Percentiles rank a stretch among this genome's conserved stretches.
phyloP scores from a whole-genome alignment of 495 filamentous ascomycete genomes.

The Lepidopterella palustris region DNA sequence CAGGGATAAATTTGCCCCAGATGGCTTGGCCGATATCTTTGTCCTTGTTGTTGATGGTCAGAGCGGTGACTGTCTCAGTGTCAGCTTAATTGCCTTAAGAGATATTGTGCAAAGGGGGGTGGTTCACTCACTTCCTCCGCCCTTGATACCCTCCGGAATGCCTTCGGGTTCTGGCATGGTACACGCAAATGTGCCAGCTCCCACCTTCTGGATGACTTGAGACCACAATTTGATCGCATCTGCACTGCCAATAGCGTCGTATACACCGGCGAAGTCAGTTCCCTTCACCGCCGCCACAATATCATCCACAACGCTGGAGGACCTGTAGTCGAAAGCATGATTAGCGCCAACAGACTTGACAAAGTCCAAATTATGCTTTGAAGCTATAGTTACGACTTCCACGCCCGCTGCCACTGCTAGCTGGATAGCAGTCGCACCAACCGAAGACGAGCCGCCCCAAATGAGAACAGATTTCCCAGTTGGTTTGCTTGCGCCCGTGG shows the following conservation, averaged over 20 bases:
- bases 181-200: constrained; percentile 24
- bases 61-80: constrained; percentile 21
- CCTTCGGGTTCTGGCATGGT: constrained; percentile 17
- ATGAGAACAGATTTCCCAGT: constrained; percentile 45
- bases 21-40: constrained; percentile 23
- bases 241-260: constrained; percentile 30
- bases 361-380: constrained; percentile 48
- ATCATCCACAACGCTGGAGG: constrained; percentile 34
- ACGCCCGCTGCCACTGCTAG: constrained; percentile 53
- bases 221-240: constrained; percentile 15
- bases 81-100: background rate
- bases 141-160: constrained; percentile 29
- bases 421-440: constrained; percentile 58
- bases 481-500: constrained; percentile 25
- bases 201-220: constrained; percentile 29
- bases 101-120: background rate
- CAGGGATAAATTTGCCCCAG: constrained; percentile 27
- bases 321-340: constrained; percentile 54
- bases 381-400: constrained; percentile 51
- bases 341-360: constrained; percentile 49
- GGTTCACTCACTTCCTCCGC: constrained; percentile 1
- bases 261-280: constrained; percentile 30
- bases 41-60: constrained; percentile 20
- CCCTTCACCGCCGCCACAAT: constrained; percentile 33
- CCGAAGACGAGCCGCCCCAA: constrained; percentile 55